Evolutionary conservation across 2,329 filamentous ascomycete genomes (phyloP), one percentile per base, ranked within the genome.

Genomic region (Sordariomycetes sp.): DNA sequence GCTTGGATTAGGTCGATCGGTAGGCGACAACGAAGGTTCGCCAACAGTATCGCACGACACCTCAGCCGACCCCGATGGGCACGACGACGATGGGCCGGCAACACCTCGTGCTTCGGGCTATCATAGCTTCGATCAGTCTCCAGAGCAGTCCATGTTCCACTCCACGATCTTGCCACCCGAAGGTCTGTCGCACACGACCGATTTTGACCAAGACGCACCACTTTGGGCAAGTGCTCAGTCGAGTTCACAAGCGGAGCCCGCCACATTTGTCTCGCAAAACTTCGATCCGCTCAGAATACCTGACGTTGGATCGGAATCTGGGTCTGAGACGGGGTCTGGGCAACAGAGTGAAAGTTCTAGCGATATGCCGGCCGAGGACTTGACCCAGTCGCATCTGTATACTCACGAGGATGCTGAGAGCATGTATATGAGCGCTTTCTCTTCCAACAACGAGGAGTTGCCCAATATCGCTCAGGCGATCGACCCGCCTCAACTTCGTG

Each of bases 391-490:
- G 5, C 79, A 74, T 26, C 49, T 87, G 2, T 90, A 83, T 48
- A 86, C 75, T 23, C 82, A 86, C 38, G 82, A 86, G 40, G 83
- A 90, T 41, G 84, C 83, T 0, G 79, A 86, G 49, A 92, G 86
- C 53, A 84, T 93, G 79, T 93, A 92, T 46, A 80, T 87, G 78
- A 90, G 77, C 41, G 77, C 77, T 2, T 72, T 81, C 33, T 80
- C 76, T 16, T 16, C 8, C 7, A 12, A 17, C 6, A 26, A 16
- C 3, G 58, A 70, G 18, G 52, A 57, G 3, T 52, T 58, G 21
- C 49, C 51, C 3, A 51, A 28, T 17, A 28, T 15, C 8, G 26
- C 6, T 4, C 26, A 15, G n/a, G 4, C 26, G n/a, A 28, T 8
- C 6, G 18, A 6, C n/a, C 26, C 26, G 25, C 7, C 12, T 14